phyloP scores from a whole-genome alignment of 805 yeast genomes.

The Saitoella complicata region DNA sequence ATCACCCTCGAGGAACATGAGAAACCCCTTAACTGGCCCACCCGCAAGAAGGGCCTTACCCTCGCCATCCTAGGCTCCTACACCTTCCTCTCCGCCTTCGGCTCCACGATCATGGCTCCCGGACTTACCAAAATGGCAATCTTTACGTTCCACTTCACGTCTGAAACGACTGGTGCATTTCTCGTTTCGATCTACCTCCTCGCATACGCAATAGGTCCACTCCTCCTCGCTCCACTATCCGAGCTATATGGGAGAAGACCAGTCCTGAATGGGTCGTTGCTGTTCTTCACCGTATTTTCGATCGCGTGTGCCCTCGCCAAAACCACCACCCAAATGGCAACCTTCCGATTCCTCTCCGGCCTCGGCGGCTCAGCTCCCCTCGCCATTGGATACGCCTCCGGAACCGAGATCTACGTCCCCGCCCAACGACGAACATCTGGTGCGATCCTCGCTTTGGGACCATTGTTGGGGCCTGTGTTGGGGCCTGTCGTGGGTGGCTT shows the following conservation, averaged over 20 bases:
- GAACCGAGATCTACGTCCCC: conserved; percentile 45
- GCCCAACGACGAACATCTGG: conserved; percentile 27
- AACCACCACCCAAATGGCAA: conserved; percentile 38
- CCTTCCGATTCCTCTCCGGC: conserved; percentile 48
- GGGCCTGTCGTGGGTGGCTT: conserved; percentile 36
- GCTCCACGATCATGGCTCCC: not conserved
- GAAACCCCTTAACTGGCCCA: not conserved
- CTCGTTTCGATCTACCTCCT: conserved; percentile 43
- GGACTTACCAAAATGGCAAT: not conserved
- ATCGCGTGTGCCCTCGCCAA: conserved; percentile 47
- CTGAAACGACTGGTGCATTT: conserved; percentile 15
- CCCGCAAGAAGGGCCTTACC: not conserved
- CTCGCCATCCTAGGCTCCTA: not conserved
- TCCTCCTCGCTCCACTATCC: conserved; percentile 46
- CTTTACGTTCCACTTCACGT: not conserved
- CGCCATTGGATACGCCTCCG: conserved; percentile 51
- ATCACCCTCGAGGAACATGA: not conserved
- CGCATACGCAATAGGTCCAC: conserved; percentile 58
- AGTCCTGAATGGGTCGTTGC: conserved; percentile 33
- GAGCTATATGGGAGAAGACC: conserved; percentile 51
- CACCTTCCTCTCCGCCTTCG: not conserved
- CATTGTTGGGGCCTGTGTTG: conserved; percentile 41
- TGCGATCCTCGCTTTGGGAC: conserved; percentile 45
- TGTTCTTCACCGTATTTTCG: conserved; percentile 35
- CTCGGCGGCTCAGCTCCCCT: conserved; percentile 49